Evolutionary conservation across 805 yeast species (phyloP), one percentile per base, ranked within the genome.

Genomic region (Limtongia smithiae): DNA sequence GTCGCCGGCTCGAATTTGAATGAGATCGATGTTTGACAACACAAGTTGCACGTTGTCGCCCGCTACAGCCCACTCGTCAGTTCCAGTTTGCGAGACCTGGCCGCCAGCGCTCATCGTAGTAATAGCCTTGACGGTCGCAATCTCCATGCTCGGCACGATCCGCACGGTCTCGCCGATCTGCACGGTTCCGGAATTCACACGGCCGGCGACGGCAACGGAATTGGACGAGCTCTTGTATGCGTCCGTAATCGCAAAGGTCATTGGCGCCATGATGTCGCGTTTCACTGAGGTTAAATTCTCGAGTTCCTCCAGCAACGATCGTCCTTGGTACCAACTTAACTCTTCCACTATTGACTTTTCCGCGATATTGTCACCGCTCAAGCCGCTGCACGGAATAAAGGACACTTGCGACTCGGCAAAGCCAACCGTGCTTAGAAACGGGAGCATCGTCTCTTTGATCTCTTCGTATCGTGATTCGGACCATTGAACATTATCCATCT

Each of bases 331-430:
- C 85, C 85, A 77, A 20, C 69, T 30, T 14, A 44, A 20, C 20
- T 46, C 57, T 41, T 57, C 43, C 41, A 54, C 44, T 33, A 50
- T 42, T 4, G 74, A 71, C 35, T 66, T 64, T 24, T 73, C 76
- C 14, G 77, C 78, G 11, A 85, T 82, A 60, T 84, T 83, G 42
- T 72, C 78, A 8, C 94, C 94, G 2, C 74, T 64, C 40, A 80
- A 71, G 0, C 91, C 94, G 8, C 86, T 79, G 24, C 82, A 76
- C 2, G 94, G 93, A 2, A 85, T 70, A 54, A 78, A 83, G 2
- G 65, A 61, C 1, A 83, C 59, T 36, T 73, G 67, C 2, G 55
- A 40, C 1, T 53, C 49, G 2, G 59, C 43, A 60, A 73, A 85
- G 0, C 82, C 82, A 27, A 82, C 77, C 11, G 74, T 76, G n/a